Conservation (phyloP, 2,329 filamentous ascomycete genomes). For the Penicillium sp. region DNA sequence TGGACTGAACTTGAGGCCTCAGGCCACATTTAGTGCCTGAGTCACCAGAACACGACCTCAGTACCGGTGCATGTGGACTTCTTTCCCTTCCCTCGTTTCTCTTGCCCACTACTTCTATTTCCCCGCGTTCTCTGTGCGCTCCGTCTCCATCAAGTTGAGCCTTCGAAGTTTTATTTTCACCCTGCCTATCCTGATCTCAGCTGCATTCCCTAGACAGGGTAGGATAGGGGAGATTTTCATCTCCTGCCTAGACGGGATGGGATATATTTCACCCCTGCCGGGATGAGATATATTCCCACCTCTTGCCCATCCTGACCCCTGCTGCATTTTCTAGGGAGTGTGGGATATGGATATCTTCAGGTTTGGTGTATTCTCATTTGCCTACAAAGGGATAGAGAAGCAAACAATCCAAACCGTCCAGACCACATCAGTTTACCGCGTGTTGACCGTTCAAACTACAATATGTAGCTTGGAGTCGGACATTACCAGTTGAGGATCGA, state of each 20-base stretch:
- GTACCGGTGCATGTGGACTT: not conserved
- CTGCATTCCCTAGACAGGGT: not conserved
- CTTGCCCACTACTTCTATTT: not conserved
- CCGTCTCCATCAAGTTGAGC: not conserved
- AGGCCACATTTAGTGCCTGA: not conserved
- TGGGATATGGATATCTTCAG: not conserved
- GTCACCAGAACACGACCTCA: not conserved
- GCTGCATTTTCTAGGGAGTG: not conserved
- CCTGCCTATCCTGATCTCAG: not conserved
- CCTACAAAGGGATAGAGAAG: not conserved
- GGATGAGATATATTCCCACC: not conserved
- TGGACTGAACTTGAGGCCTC: not conserved
- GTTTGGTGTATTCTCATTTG: not conserved
- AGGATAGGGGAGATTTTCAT: not conserved
- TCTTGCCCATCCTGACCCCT: not conserved
- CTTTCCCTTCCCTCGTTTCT: not conserved
- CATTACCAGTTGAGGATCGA: not conserved
- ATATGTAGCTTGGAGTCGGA: not conserved
- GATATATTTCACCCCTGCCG: not conserved
- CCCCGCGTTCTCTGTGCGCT: not conserved
- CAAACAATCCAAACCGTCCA: not conserved
- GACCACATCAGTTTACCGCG: not conserved
- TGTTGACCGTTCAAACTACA: not conserved
- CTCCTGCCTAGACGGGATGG: not conserved
- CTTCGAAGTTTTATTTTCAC: not conserved